phyloP scores from a whole-genome alignment of 495 filamentous ascomycete genomes.

The Aspergillus egyptiacus region DNA sequence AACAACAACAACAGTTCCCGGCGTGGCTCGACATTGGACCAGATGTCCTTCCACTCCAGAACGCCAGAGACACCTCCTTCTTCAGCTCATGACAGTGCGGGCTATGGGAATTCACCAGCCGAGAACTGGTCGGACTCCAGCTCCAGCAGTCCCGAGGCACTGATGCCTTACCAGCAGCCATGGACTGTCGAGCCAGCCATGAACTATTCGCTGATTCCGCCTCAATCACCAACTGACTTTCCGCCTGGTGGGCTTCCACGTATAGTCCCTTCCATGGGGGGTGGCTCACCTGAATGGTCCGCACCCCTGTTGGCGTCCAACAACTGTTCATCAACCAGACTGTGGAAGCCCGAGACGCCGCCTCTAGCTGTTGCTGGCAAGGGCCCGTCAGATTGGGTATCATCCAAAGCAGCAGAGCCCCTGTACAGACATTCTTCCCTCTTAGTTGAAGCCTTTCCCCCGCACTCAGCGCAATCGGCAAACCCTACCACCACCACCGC shows the following conservation, averaged over 20 bases:
- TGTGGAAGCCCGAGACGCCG: slow-evolving; percentile 14
- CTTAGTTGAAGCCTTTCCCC: slow-evolving; percentile 5
- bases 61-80: slow-evolving; percentile 19
- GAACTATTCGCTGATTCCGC: slow-evolving; percentile 14
- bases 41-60: slow-evolving; percentile 22
- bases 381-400: slow-evolving; percentile 11
- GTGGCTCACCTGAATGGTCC: slow-evolving; percentile 9
- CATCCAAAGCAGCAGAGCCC: slow-evolving; percentile 2
- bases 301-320: slow-evolving; percentile 10
- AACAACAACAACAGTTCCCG: no score
- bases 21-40: slow-evolving; percentile 17
- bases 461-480: slow-evolving; percentile 4
- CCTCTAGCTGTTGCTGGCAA: slow-evolving; percentile 8
- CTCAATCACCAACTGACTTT: slow-evolving; percentile 7
- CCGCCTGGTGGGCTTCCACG: slow-evolving; percentile 16
- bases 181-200: slow-evolving; percentile 7
- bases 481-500: slow-evolving; percentile 5
- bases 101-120: slow-evolving; percentile 12
- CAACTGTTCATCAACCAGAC: slow-evolving; percentile 6
- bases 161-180: slow-evolving; percentile 19
- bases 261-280: slow-evolving; percentile 7
- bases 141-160: slow-evolving; percentile 20
- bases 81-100: slow-evolving; percentile 10
- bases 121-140: slow-evolving; percentile 24
- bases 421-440: slow-evolving; percentile 6